Percentiles rank a stretch among this genome's conserved stretches.
phyloP scores from a whole-genome alignment of 1,139 yeast species.

The Yamadazyma dushanensis region DNA sequence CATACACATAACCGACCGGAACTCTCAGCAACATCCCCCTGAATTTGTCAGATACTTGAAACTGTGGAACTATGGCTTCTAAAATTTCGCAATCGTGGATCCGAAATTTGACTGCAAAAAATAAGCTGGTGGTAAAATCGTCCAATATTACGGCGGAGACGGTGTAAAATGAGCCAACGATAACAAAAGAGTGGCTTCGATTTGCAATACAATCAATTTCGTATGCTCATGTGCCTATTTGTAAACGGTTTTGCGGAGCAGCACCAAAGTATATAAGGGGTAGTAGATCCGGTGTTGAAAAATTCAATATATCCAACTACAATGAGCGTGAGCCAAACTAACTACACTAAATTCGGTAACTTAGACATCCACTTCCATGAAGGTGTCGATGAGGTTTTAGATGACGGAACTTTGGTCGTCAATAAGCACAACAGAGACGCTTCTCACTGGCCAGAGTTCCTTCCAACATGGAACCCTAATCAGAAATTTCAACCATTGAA shows the following conservation, averaged over 20 bases:
- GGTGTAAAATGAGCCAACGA: slow-evolving; percentile 2
- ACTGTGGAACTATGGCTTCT: slow-evolving; percentile 6
- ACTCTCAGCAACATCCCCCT: too few relatives aligned
- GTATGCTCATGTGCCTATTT: slow-evolving; percentile 2
- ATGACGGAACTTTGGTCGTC: slow-evolving; percentile 33
- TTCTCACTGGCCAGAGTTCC: slow-evolving; percentile 40
- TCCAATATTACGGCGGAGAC: neutral
- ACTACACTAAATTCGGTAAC: slow-evolving; percentile 21
- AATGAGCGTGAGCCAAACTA: neutral
- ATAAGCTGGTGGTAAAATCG: neutral
- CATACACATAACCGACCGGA: too few relatives aligned
- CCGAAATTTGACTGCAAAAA: neutral
- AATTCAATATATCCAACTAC: neutral
- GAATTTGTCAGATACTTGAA: neutral
- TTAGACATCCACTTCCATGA: slow-evolving; percentile 40
- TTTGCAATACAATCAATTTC: neutral
- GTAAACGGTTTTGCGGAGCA: neutral
- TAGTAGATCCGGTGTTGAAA: neutral
- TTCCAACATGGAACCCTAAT: slow-evolving; percentile 54
- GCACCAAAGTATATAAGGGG: neutral
- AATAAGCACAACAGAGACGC: slow-evolving; percentile 27
- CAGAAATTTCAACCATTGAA: slow-evolving; percentile 44
- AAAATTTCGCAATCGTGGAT: slow-evolving; percentile 5
- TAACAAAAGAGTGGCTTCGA: neutral
- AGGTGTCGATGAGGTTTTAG: slow-evolving; percentile 36